Base-by-base conservation (phyloP, 169 alveolate genomes). In the Plasmodium chabaudi region DNA sequence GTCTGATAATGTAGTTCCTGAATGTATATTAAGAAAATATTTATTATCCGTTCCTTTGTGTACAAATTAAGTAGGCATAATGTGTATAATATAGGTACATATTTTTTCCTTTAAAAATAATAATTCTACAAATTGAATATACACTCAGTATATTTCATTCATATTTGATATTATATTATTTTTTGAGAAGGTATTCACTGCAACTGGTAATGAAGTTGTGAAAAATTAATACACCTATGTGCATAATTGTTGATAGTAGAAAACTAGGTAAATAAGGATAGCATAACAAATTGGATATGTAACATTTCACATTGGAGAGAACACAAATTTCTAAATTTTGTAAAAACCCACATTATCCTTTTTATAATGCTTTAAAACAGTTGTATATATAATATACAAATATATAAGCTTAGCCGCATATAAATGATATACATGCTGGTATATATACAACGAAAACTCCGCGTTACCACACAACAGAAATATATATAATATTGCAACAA, bases 141-240 rank as follows among this genome's bases (percentile, higher is more conserved):
- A 70, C 67, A 51, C 15, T 39, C 42, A 19, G 53, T 51, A 49
- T 70, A 47, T 49, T 17, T 42, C 44, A 15, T 19, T 69, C 17
- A 9, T 7, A 23, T 67, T 67, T 44, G 15, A 19, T 51, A 10
- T 27, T 67, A 6, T 51, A 25, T 51, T 19, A 27, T n/a, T 12
- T 39, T 39, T 6, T 25, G 39, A 39, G 5, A 67, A 9, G 60
- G 21, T 39, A 39, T 67, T 15, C 15, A n/a, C 25, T 67, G 34
- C 13, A 67, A 55, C 19, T 51, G 75, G 25, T 13, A 23, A 39
- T 67, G 27, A 67, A 19, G 51, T 72, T 23, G 21, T 39, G 27
- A 65, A 55, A 64, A 23, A 13, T 25, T 42, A 19, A 65, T 70
- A 79, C 89, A 79, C 89, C 89, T 70, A 55, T 79, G 51, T 79